These are phyloP conservation scores for Rhizopogon vinicolor DNA, from an alignment of 768 basidiomycete genomes.

Conservation along the genomic window DNA sequence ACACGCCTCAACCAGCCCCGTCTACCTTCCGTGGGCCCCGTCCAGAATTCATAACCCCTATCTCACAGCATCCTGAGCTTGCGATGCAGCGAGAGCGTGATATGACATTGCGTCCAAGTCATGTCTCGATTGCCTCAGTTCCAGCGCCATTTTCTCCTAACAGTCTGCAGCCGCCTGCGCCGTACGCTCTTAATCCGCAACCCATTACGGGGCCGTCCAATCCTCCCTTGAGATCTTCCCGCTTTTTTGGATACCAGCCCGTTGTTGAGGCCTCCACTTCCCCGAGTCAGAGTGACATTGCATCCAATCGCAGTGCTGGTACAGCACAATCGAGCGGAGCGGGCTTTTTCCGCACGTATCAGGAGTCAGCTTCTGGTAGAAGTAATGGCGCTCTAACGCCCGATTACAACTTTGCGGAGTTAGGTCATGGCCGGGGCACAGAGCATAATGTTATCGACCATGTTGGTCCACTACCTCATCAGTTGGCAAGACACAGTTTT, in stretches of 20 bases:
- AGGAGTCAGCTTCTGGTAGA: constrained; percentile 38
- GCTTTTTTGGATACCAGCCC: constrained; percentile 46
- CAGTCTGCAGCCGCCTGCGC: constrained; percentile 1
- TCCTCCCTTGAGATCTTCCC: constrained; percentile 31
- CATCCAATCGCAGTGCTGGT: constrained; percentile 48
- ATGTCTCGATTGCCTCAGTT: constrained; percentile 6
- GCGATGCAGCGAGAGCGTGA: constrained; percentile 27
- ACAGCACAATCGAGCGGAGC: constrained; percentile 53
- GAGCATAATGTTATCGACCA: constrained; percentile 10
- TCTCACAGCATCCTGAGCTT: constrained; percentile 17
- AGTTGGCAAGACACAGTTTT: constrained; percentile 19
- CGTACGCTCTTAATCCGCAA: constrained; percentile 26
- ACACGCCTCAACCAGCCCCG: neutral
- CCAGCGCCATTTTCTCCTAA: neutral
- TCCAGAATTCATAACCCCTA: constrained; percentile 10
- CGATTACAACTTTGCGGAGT: constrained; percentile 71
- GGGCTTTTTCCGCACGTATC: constrained; percentile 59
- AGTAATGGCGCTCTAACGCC: constrained; percentile 61
- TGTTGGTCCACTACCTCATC: constrained; percentile 11
- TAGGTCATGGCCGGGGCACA: constrained; percentile 66
- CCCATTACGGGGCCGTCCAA: constrained; percentile 32
- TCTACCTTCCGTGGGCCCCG: constrained; percentile 3
- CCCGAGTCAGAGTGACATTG: constrained; percentile 57
- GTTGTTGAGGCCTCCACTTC: constrained; percentile 59
- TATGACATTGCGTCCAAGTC: constrained; percentile 19